A percentile compares a stretch with the other conserved stretches of the same genome.
phyloP scores from a whole-genome alignment of 2,329 filamentous ascomycete species.

The Aureobasidium sp. region DNA sequence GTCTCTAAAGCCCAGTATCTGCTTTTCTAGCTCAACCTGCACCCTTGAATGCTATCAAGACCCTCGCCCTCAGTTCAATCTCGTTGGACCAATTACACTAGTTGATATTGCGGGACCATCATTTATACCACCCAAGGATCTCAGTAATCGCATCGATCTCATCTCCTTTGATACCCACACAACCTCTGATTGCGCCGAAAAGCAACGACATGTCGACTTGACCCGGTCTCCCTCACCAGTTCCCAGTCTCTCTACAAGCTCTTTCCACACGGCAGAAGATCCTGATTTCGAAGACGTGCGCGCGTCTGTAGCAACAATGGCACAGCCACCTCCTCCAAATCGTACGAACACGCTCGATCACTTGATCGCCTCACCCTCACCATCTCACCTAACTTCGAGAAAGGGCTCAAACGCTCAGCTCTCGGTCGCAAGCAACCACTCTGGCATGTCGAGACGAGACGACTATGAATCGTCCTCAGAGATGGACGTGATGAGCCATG shows the following conservation, averaged over 20 bases:
- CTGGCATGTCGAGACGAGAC: constrained; percentile 37
- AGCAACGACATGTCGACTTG: not conserved
- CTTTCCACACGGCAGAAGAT: constrained; percentile 1
- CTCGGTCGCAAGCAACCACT: constrained; percentile 37
- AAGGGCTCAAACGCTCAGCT: constrained; percentile 30
- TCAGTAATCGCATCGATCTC: no score
- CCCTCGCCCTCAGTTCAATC: not conserved
- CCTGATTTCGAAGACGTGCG: not conserved
- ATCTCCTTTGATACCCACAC: not conserved
- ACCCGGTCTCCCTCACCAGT: not conserved
- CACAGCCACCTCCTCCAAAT: constrained; percentile 17
- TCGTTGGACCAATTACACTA: not conserved
- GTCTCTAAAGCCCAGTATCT: not conserved
- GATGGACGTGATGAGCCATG: constrained; percentile 23
- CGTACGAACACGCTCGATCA: constrained; percentile 41
- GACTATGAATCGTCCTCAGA: constrained; percentile 34
- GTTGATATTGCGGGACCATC: not conserved
- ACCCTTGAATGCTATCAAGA: not conserved
- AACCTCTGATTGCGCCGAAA: not conserved
- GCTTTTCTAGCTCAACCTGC: not conserved
- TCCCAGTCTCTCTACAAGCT: constrained; percentile 6
- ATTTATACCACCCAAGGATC: not conserved
- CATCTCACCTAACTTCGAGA: constrained; percentile 32
- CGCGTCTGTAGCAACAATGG: not conserved
- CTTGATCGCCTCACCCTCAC: constrained; percentile 36